A percentile compares a stretch with the other conserved stretches of the same genome.
Conservation (phyloP, 768 basidiomycete species). For the Lentinula sp. region DNA sequence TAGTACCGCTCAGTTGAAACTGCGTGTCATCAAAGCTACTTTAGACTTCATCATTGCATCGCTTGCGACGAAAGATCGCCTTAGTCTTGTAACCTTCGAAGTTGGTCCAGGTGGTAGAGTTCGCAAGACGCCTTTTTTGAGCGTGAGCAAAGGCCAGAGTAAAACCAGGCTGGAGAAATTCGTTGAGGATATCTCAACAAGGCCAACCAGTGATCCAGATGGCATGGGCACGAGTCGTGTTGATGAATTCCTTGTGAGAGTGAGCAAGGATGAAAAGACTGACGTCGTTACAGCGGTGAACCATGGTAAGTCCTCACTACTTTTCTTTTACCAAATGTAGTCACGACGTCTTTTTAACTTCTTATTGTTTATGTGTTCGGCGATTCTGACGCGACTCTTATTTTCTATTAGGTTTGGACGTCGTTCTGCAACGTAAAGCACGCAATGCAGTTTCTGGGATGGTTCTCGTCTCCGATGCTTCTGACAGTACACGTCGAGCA, state of each 20-base stretch:
- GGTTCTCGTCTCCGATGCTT: conserved; percentile 87
- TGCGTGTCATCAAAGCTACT: conserved; percentile 83
- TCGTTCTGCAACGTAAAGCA: conserved; percentile 89
- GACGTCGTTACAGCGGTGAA: conserved; percentile 99
- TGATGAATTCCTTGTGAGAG: conserved; percentile 58
- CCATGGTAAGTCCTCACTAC: conserved; percentile 48
- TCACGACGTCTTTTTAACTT: not conserved
- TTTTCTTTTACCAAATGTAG: not conserved
- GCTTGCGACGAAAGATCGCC: conserved; percentile 69
- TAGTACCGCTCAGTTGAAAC: conserved; percentile 79
- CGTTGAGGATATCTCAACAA: conserved; percentile 53
- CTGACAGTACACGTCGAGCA: conserved; percentile 86
- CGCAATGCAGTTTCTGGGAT: conserved; percentile 90
- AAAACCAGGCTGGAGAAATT: conserved; percentile 68
- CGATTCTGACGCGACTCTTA: not conserved
- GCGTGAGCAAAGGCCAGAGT: conserved; percentile 62
- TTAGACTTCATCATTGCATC: conserved; percentile 83
- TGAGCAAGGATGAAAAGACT: conserved; percentile 86
- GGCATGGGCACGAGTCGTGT: conserved; percentile 18
- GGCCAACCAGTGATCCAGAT: conserved; percentile 17
- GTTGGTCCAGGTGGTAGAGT: conserved; percentile 78
- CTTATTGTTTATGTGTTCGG: not conserved
- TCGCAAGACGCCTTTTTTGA: conserved; percentile 91
- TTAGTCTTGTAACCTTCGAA: conserved; percentile 91
- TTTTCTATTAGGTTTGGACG: conserved; percentile 65